A percentile compares a stretch with the other conserved stretches of the same genome.
Conservation (phyloP, 345 rosid species). For the Nephelium lappaceum region DNA sequence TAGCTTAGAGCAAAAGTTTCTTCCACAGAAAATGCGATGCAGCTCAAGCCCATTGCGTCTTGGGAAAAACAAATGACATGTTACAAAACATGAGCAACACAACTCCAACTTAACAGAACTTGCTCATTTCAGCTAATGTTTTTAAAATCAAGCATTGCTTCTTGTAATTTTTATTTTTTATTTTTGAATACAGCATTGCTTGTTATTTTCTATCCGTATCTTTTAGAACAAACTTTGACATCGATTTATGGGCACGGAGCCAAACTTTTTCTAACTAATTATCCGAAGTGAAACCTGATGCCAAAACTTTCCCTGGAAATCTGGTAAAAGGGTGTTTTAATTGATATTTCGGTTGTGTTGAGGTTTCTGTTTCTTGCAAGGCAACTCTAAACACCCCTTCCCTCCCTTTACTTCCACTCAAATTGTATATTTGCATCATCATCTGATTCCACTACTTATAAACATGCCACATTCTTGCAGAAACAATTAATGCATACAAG, state of each 20-base stretch:
- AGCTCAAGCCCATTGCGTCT: slow-evolving; percentile 22
- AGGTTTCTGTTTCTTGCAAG: slow-evolving; percentile 68
- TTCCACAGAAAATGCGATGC: slow-evolving; percentile 3
- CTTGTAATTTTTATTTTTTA: no score
- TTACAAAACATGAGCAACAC: slow-evolving; percentile 12
- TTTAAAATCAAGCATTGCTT: not conserved
- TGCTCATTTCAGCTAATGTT: not conserved
- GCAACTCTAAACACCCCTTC: slow-evolving; percentile 28
- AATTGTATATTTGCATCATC: slow-evolving; percentile 20
- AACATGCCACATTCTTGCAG: not conserved
- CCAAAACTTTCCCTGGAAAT: not conserved
- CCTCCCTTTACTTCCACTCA: slow-evolving; percentile 44
- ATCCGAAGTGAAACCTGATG: not conserved
- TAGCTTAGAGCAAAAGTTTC: slow-evolving; percentile 7
- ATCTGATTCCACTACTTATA: slow-evolving; percentile 15
- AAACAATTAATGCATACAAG: not conserved
- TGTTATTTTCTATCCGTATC: not conserved
- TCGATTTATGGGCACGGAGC: no score
- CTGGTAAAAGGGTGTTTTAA: not conserved
- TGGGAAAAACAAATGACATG: slow-evolving; percentile 14
- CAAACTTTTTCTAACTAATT: slow-evolving; percentile 1
- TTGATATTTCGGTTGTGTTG: slow-evolving; percentile 16
- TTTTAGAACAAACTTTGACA: not conserved
- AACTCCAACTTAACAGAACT: not conserved
- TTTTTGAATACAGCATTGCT: no score